Conservation (phyloP, 2,329 filamentous ascomycete species). For the Parastagonospora nodorum region DNA sequence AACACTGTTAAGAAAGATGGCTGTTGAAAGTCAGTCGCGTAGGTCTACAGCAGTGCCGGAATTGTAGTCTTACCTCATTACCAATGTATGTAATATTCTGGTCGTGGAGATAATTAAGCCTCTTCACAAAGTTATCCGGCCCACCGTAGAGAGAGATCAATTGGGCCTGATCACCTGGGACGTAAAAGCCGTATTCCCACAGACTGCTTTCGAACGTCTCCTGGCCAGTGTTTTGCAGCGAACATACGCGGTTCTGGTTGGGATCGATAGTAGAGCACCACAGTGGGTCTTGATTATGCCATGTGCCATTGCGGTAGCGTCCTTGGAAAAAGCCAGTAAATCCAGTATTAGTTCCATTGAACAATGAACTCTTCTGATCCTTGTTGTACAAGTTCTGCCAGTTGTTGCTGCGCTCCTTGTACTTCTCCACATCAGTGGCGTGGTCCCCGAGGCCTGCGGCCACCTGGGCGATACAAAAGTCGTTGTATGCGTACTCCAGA, state of each 20-base stretch:
- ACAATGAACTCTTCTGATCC: constrained; percentile 60
- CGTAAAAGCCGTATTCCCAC: constrained; percentile 50
- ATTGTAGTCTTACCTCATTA: constrained; percentile 52
- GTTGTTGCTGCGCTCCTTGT: constrained; percentile 62
- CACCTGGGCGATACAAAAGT: constrained; percentile 57
- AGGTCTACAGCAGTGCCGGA: no score
- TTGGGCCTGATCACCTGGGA: constrained; percentile 56
- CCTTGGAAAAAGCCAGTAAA: constrained; percentile 72
- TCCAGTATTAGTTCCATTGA: constrained; percentile 63
- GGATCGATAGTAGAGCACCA: constrained; percentile 54
- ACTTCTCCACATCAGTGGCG: constrained; percentile 54
- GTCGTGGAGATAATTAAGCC: constrained; percentile 69
- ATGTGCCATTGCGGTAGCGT: constrained; percentile 66
- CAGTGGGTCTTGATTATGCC: constrained; percentile 68
- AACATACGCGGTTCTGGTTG: constrained; percentile 41
- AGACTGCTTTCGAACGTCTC: constrained; percentile 48
- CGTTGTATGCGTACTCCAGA: constrained; percentile 78
- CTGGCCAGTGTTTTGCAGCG: constrained; percentile 41
- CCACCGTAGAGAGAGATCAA: constrained; percentile 67
- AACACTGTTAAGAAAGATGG: constrained; percentile 68
- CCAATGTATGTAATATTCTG: constrained; percentile 69
- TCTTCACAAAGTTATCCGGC: constrained; percentile 59
- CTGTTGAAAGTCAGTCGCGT: no score
- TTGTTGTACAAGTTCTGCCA: constrained; percentile 69
- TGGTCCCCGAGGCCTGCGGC: constrained; percentile 50